Evolutionary conservation across 345 rosid species (phyloP), one percentile per base, ranked within the genome.

Genomic region (Citrus mangshanensis): DNA sequence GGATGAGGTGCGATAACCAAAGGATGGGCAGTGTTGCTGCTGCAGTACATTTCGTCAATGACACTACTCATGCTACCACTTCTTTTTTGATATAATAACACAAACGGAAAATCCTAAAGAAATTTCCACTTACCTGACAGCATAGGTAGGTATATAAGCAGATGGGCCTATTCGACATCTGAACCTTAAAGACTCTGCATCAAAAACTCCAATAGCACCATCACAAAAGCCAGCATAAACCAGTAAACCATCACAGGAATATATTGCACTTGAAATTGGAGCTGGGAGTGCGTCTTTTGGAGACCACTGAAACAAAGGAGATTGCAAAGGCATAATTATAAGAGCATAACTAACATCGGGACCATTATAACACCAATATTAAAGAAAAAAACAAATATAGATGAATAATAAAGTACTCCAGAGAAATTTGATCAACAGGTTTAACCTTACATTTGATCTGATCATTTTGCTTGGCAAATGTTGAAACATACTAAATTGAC

Each of bases 1-100:
- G 93, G 95, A 79, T 93, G 93, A 40, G 93, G 87, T 0, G 91
- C 91, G 70, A 93, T 78, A 34, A 90, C 93, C 63, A 83, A 54
- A 1, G 95, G 91, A 70, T 87, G 85, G 7, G 61, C 69, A 3
- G 68, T 37, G 51, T 63, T 82, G 82, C 83, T 77, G 77, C 82
- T 77, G 79, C 81, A 72, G 2, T 60, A 42, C 32, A 25, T 37
- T 37, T 55, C 28, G 22, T 76, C 10, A 46, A 28, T 30, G 18
- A 38, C 7, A 70, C 25, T 16, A 27, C 9, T 37, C 46, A 9
- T 4, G 21, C 3, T 9, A 70, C 13, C n/a, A 63, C 7, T 19
- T 27, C 30, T 42, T 13, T 13, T 13, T 46, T 46, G 51, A 13
- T 46, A 46, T 46, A 3, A 2, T 3, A 46, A 46, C 51, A 46